A percentile compares a stretch with the other conserved stretches of the same genome.
Evolutionary conservation across 1,284 basidiomycete species (phyloP).

Genomic region (Irpex sp.): DNA sequence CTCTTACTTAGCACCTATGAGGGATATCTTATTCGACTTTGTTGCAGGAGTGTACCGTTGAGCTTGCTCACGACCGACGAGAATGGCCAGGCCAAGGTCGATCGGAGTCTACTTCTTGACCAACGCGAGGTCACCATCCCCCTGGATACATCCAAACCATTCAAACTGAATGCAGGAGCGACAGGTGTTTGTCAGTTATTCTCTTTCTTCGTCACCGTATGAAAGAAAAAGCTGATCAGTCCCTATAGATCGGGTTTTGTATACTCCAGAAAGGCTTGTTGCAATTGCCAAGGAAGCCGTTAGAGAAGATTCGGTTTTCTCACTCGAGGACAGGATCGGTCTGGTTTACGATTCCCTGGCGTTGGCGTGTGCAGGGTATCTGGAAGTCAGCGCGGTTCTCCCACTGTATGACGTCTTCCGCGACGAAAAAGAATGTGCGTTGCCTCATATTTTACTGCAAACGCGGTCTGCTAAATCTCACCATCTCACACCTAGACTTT

Average conservation of each 20-base stretch:
- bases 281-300: constrained; percentile 82
- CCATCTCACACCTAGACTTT: constrained; percentile 42
- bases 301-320: constrained; percentile 62
- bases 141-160: constrained; percentile 68
- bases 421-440: constrained; percentile 69
- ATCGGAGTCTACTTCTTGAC: constrained; percentile 67
- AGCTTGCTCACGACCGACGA: constrained; percentile 64
- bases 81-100: constrained; percentile 55
- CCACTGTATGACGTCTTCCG: constrained; percentile 67
- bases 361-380: constrained; percentile 78
- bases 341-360: constrained; percentile 81
- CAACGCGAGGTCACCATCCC: constrained; percentile 68
- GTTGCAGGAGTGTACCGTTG: constrained; percentile 75
- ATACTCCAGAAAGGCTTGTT: constrained; percentile 76
- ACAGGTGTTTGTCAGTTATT: constrained; percentile 78
- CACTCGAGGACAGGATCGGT: constrained; percentile 84
- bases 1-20: neutral
- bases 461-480: too few species aligned
- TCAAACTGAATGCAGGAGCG: constrained; percentile 89
- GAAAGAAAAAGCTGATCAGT: neutral
- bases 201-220: neutral
- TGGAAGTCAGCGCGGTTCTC: constrained; percentile 75
- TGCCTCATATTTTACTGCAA: neutral
- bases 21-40: neutral
- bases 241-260: constrained; percentile 76